A percentile compares a stretch with the other conserved stretches of the same genome.
These are phyloP conservation scores for Rhodotorula sp. DNA, from an alignment of 1,284 basidiomycete species.

Conservation along the genomic window DNA sequence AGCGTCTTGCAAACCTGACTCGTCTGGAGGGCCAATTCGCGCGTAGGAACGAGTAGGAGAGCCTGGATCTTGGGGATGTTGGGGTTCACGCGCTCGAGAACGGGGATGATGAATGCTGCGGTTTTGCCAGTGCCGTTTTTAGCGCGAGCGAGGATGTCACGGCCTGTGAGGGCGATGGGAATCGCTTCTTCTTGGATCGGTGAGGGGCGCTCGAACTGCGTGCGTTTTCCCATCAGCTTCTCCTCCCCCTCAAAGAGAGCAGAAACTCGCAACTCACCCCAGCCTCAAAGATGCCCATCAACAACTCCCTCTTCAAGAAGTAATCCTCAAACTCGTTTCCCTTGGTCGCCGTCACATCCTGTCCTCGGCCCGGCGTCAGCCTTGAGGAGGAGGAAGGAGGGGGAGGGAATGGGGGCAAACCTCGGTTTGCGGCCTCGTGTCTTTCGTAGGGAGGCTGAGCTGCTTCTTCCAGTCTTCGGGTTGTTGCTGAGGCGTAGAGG, in stretches of 20 bases:
- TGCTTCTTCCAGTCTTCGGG: conserved; percentile 55
- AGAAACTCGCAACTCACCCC: conserved; percentile 52
- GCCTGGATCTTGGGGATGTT: conserved; percentile 88
- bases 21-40: conserved; percentile 92
- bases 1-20: conserved; percentile 96
- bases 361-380: background rate
- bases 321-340: conserved; percentile 90
- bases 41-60: conserved; percentile 87
- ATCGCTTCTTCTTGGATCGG: conserved; percentile 96
- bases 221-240: background rate
- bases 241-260: background rate
- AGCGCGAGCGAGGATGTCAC: conserved; percentile 64
- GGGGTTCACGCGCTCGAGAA: conserved; percentile 88
- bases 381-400: background rate
- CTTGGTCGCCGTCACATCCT: conserved; percentile 85
- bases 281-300: conserved; percentile 94
- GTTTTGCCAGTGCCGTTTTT: conserved; percentile 66
- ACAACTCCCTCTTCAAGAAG: conserved; percentile 63
- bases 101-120: conserved; percentile 96
- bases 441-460: conserved; percentile 83
- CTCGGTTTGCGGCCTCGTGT: conserved; percentile 86
- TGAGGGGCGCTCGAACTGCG: conserved; percentile 81
- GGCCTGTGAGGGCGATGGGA: conserved; percentile 62
- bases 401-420: conserved; percentile 44
- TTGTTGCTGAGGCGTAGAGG: background rate